Evolutionary conservation across 257 asterid genomes (phyloP), one percentile per base, ranked within the genome.

Genomic region (Jacaranda mimosifolia): DNA sequence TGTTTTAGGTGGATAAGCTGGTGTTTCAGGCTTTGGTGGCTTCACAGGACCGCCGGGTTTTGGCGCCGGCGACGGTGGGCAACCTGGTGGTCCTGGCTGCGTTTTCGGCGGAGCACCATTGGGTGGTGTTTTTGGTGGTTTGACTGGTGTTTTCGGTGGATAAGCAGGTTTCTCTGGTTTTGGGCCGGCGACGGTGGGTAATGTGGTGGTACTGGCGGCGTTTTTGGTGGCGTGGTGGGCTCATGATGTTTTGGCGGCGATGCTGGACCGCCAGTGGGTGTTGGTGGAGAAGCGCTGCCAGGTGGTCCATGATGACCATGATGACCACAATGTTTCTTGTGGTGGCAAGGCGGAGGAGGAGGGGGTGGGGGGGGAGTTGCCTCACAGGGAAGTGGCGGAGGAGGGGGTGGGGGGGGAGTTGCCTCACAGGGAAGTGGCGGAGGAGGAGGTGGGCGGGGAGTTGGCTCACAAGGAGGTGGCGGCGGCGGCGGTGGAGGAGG

Each of bases 401-500:
- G n/a, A n/a, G n/a, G n/a, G n/a, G n/a, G n/a, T n/a, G n/a, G n/a
- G n/a, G n/a, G n/a, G n/a, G n/a, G n/a, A n/a, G n/a, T n/a, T n/a
- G n/a, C n/a, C n/a, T n/a, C n/a, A n/a, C 70, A 66, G 17, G 83
- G 49, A 18, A 46, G 79, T 15, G 72, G 70, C 0, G 83, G 57
- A 39, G 86, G 67, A 3, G 84, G 75, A 4, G 82, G 72, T 1
- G 78, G 78, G 6, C 71, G 72, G 0, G 82, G 77, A 0, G 78
- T 73, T 4, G 81, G 74, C 3, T 68, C 77, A 1, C 75, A 42
- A 12, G 79, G 78, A 3, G 63, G 78, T 0, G n/a, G n/a, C n/a
- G n/a, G n/a, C n/a, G n/a, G n/a, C n/a, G n/a, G n/a, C n/a, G 81
- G 78, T 0, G 79, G 68, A 4, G 83, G 74, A 5, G 87, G 68